Base-by-base conservation (phyloP, 2,329 filamentous ascomycete species). In the Xylaria sp. region DNA sequence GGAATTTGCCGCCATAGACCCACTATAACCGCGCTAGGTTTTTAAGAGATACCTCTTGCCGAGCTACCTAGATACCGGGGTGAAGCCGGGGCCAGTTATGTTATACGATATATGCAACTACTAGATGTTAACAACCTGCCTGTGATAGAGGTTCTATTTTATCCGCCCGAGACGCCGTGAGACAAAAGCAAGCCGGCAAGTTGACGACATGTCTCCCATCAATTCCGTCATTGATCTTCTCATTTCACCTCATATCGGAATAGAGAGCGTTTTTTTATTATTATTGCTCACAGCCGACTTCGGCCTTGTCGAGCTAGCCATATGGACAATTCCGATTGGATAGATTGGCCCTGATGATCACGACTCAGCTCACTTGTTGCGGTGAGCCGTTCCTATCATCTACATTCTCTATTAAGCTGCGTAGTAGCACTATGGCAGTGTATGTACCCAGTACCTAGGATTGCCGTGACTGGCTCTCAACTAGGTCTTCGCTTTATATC, bases 121-220 rank as follows among this genome's bases (percentile, higher is more conserved):
- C 24, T n/a, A 51, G 42, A 50, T 32, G 54, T n/a, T 30, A 27
- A 12, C 1, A 42, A 57, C 19, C 2, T 24, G 17, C 27, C 3
- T 32, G 4, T 4, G 19, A 9, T 32, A 30, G 48, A 9, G n/a
- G 7, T 6, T 45, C 45, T 54, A 50, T 50, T 57, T 63, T 57
- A 63, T 19, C 61, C n/a, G 51, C 30, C 9, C 14, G n/a, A 32
- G 32, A 5, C 14, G 9, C 39, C 45, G 14, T 32, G 34, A 57
- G 36, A 60, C 45, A 30, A 9, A 30, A 21, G 21, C 50, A 30
- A 50, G 32, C 36, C 54, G 24, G n/a, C 34, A 45, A 19, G 48
- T 61, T 70, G 69, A 70, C 66, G 66, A 68, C 65, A 70, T 70
- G 65, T 39, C 51, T 69, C 55, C 61, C 66, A 30, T 47, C 50